Evolutionary conservation across 2,329 filamentous ascomycete species (phyloP).

Genomic region (Fusarium praegraminearum): DNA sequence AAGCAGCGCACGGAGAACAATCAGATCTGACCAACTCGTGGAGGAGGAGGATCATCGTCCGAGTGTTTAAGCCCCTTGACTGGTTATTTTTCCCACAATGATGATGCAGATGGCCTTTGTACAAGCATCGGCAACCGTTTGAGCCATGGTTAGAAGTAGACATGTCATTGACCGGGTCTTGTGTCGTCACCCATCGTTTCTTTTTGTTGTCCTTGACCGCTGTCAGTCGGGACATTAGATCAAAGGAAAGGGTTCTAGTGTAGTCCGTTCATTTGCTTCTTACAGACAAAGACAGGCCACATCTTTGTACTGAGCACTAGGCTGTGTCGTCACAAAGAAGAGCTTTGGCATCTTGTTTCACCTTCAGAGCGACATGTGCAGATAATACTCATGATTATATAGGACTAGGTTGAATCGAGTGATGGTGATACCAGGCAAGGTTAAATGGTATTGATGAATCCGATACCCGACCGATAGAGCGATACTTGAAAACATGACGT

Average conservation of each 20-base stretch:
- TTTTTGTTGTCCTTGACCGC: slow-evolving; percentile 4
- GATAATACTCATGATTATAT: slow-evolving; percentile 14
- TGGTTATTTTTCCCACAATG: background rate
- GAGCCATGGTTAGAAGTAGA: background rate
- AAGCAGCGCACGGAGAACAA: slow-evolving; percentile 30
- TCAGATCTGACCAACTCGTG: slow-evolving; percentile 17
- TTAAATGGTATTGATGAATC: background rate
- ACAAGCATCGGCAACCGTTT: slow-evolving; percentile 10
- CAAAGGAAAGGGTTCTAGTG: slow-evolving; percentile 17
- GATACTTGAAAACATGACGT: slow-evolving; percentile 13
- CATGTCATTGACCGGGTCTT: slow-evolving; percentile 6
- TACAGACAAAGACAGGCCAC: background rate
- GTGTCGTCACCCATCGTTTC: slow-evolving; percentile 24
- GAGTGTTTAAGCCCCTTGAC: slow-evolving; percentile 29
- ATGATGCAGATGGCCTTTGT: slow-evolving; percentile 6
- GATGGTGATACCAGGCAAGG: background rate
- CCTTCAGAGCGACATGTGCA: slow-evolving; percentile 13
- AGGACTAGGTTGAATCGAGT: slow-evolving; percentile 1
- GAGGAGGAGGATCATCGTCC: slow-evolving; percentile 6
- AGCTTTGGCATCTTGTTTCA: slow-evolving; percentile 9
- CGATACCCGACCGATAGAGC: slow-evolving; percentile 19
- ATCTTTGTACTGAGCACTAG: slow-evolving; percentile 11
- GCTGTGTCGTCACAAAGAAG: slow-evolving; percentile 5
- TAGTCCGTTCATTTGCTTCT: background rate
- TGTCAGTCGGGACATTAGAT: slow-evolving; percentile 2